Evolutionary conservation across 2,329 filamentous ascomycete genomes (phyloP).

Genomic region (Beauveria australis): DNA sequence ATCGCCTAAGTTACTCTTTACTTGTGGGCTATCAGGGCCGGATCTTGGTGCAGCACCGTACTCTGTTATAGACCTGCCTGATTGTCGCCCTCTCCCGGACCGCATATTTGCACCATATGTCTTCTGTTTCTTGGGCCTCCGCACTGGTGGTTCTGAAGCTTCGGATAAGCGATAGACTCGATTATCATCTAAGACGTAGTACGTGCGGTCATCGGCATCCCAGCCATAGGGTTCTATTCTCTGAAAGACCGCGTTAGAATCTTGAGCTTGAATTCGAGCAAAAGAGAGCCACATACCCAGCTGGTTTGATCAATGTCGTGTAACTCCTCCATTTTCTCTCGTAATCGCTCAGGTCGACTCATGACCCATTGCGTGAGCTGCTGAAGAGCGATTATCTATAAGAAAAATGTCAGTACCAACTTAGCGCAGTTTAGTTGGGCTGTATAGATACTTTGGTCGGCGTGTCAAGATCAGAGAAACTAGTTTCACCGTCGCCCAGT

Average conservation of each 20-base stretch:
- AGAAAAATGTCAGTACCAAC: background rate
- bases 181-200: conserved; percentile 90
- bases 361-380: conserved; percentile 87
- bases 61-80: conserved; percentile 13
- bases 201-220: conserved; percentile 77
- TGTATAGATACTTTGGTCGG: conserved; percentile 59
- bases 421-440: background rate
- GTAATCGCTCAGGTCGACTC: conserved; percentile 76
- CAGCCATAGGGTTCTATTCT: conserved; percentile 79
- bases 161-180: conserved; percentile 85
- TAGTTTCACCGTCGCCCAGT: conserved; percentile 69
- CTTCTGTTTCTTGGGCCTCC: conserved; percentile 57
- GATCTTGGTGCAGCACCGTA: conserved; percentile 14
- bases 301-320: conserved; percentile 71
- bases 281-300: conserved; percentile 52
- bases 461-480: conserved; percentile 74
- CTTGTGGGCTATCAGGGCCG: conserved; percentile 23
- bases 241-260: conserved; percentile 29
- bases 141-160: conserved; percentile 49
- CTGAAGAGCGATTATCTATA: conserved; percentile 66
- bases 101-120: conserved; percentile 42
- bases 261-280: too few species aligned
- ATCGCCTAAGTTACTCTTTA: conserved; percentile 61
- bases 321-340: conserved; percentile 77
- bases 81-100: conserved; percentile 63